Percentiles rank a stretch among this genome's conserved stretches.
Evolutionary conservation across 2,329 filamentous ascomycete species (phyloP).

Genomic region (Trichoderma breve): DNA sequence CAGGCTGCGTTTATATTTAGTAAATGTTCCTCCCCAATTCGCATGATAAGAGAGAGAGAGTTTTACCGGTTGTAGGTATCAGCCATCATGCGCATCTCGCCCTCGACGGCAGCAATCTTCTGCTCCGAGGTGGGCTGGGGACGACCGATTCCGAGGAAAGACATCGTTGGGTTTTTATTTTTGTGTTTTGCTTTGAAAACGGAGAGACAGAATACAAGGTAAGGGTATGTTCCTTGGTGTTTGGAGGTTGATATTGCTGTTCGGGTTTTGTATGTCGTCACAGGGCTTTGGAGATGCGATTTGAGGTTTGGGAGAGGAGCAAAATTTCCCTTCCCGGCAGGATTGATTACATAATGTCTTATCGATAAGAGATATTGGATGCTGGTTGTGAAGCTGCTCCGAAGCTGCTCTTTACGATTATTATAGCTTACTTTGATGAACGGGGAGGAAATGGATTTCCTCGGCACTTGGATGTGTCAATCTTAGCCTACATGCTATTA

Average conservation of each 20-base stretch:
- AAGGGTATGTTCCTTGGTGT: not conserved
- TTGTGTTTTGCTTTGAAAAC: not conserved
- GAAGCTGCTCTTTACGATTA: not conserved
- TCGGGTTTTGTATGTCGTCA: not conserved
- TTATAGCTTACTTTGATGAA: not conserved
- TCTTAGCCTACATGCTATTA: not conserved
- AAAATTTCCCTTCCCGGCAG: constrained; percentile 17
- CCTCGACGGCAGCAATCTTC: constrained; percentile 95
- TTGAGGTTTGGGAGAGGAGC: constrained; percentile 1
- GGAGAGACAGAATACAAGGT: not conserved
- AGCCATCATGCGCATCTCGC: constrained; percentile 94
- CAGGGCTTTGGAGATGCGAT: constrained; percentile 16
- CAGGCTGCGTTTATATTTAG: constrained; percentile 53
- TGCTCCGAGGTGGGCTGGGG: constrained; percentile 91
- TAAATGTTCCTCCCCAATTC: not conserved
- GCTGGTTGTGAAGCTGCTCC: not conserved
- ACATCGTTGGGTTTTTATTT: constrained; percentile 32
- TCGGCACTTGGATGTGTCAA: not conserved
- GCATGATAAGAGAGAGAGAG: not conserved
- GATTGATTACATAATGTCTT: constrained; percentile 3
- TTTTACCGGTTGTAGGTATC: constrained; percentile 95
- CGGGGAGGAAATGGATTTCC: not conserved
- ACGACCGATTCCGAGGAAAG: constrained; percentile 50
- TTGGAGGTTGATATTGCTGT: not conserved
- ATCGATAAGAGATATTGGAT: not conserved